Evolutionary conservation across 2,329 filamentous ascomycete genomes (phyloP).

Genomic region (Seiridium unicorne): DNA sequence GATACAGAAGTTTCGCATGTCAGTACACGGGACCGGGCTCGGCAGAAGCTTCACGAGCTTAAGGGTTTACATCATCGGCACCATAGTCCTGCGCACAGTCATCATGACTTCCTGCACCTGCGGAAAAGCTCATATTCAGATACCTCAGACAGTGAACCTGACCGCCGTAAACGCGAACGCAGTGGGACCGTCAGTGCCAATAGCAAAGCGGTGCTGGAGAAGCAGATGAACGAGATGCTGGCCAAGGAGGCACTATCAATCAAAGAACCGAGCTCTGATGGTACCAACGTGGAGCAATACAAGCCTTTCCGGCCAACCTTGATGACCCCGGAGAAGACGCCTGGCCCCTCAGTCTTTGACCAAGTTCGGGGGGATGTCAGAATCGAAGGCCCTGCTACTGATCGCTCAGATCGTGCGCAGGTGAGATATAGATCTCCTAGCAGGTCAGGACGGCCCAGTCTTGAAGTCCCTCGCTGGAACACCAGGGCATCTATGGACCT

Average conservation of each 20-base stretch:
- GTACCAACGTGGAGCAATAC: slow-evolving; percentile 27
- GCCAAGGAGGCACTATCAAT: slow-evolving; percentile 49
- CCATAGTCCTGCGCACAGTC: slow-evolving; percentile 46
- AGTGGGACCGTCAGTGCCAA: slow-evolving; percentile 48
- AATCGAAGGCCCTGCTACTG: slow-evolving; percentile 16
- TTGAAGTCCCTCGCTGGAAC: slow-evolving; percentile 44
- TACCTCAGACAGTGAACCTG: slow-evolving; percentile 57
- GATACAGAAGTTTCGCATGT: slow-evolving; percentile 46
- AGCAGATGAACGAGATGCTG: slow-evolving; percentile 62
- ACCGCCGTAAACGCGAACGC: slow-evolving; percentile 38
- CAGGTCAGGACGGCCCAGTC: slow-evolving; percentile 37
- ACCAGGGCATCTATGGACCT: slow-evolving; percentile 41
- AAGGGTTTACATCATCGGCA: slow-evolving; percentile 55
- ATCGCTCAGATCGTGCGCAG: slow-evolving; percentile 15
- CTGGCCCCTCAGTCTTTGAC: slow-evolving; percentile 11
- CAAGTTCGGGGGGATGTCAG: slow-evolving; percentile 17
- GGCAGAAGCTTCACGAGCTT: slow-evolving; percentile 58
- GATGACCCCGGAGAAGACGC: slow-evolving; percentile 23
- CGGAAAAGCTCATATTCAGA: slow-evolving; percentile 58
- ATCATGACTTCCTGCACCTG: slow-evolving; percentile 51
- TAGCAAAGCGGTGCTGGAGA: slow-evolving; percentile 54
- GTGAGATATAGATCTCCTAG: slow-evolving; percentile 26
- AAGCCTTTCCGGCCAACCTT: slow-evolving; percentile 30
- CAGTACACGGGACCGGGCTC: slow-evolving; percentile 57
- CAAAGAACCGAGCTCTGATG: slow-evolving; percentile 29